Evolutionary conservation across 768 basidiomycete species (phyloP).

Genomic region (Tylopilus plumbeoviolaceoides): DNA sequence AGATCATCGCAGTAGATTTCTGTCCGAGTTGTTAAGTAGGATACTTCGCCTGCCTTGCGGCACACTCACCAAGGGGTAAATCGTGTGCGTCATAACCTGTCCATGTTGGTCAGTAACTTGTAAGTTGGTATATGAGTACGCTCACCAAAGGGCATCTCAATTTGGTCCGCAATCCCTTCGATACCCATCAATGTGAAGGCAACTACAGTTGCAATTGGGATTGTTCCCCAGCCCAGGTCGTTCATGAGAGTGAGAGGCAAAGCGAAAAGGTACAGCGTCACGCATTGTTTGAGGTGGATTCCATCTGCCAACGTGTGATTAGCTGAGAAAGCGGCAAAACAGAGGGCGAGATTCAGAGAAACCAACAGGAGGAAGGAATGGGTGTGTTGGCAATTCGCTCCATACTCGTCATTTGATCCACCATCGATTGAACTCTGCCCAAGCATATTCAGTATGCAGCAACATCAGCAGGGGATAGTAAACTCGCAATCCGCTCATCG

Average conservation of each 20-base stretch:
- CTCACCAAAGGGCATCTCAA: slow-evolving; percentile 92
- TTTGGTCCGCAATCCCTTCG: slow-evolving; percentile 92
- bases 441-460: slow-evolving; percentile 4
- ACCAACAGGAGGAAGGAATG: slow-evolving; percentile 70
- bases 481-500: slow-evolving; percentile 63
- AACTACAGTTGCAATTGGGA: slow-evolving; percentile 83
- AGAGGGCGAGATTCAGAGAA: not conserved
- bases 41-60: not conserved
- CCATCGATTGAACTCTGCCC: slow-evolving; percentile 69
- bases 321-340: slow-evolving; percentile 5
- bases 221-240: slow-evolving; percentile 77
- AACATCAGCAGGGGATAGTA: not conserved
- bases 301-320: slow-evolving; percentile 48
- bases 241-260: slow-evolving; percentile 84
- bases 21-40: slow-evolving; percentile 21
- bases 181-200: slow-evolving; percentile 93
- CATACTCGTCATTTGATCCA: slow-evolving; percentile 81
- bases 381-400: slow-evolving; percentile 90
- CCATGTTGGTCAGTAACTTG: not conserved
- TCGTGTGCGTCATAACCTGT: slow-evolving; percentile 61
- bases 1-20: slow-evolving; percentile 86
- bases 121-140: not conserved
- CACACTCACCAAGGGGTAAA: slow-evolving; percentile 67
- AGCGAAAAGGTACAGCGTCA: slow-evolving; percentile 88
- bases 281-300: slow-evolving; percentile 92